Conservation (phyloP, 2,329 filamentous ascomycete species). For the Venturia asperata region DNA sequence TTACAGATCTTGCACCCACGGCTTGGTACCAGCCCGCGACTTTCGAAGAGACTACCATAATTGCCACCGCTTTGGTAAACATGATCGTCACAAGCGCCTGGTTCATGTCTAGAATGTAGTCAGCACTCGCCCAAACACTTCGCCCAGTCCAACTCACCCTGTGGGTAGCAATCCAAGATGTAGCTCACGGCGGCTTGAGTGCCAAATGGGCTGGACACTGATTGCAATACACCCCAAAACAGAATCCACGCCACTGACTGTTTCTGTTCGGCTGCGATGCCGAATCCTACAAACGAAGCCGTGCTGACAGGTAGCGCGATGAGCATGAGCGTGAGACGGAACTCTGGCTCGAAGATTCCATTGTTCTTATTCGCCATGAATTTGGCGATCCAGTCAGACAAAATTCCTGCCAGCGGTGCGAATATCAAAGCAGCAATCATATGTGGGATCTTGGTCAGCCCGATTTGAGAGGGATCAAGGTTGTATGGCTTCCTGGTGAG, state of each 20-base stretch:
- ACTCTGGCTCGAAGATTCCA: slow-evolving; percentile 91
- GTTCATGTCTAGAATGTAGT: slow-evolving; percentile 28
- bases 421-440: slow-evolving; percentile 84
- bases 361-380: slow-evolving; percentile 77
- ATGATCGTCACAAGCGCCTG: slow-evolving; percentile 39
- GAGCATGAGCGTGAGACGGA: slow-evolving; percentile 76
- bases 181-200: slow-evolving; percentile 35
- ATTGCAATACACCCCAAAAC: slow-evolving; percentile 33
- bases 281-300: slow-evolving; percentile 38
- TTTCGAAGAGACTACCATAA: slow-evolving; percentile 27
- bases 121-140: not conserved
- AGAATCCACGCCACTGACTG: slow-evolving; percentile 28
- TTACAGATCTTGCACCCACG: slow-evolving; percentile 25
- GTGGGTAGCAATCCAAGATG: slow-evolving; percentile 37
- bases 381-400: slow-evolving; percentile 77
- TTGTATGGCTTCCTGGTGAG: slow-evolving; percentile 62
- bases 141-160: not conserved
- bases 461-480: slow-evolving; percentile 72
- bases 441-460: slow-evolving; percentile 81
- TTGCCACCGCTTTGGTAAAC: slow-evolving; percentile 35
- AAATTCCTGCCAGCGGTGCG: slow-evolving; percentile 78
- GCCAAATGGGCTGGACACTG: slow-evolving; percentile 34
- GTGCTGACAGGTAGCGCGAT: slow-evolving; percentile 51
- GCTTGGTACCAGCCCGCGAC: slow-evolving; percentile 26
- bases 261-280: slow-evolving; percentile 29